Conservation (phyloP, 192 early-diverging fungal species). For the Entomortierella chlamydospora region DNA sequence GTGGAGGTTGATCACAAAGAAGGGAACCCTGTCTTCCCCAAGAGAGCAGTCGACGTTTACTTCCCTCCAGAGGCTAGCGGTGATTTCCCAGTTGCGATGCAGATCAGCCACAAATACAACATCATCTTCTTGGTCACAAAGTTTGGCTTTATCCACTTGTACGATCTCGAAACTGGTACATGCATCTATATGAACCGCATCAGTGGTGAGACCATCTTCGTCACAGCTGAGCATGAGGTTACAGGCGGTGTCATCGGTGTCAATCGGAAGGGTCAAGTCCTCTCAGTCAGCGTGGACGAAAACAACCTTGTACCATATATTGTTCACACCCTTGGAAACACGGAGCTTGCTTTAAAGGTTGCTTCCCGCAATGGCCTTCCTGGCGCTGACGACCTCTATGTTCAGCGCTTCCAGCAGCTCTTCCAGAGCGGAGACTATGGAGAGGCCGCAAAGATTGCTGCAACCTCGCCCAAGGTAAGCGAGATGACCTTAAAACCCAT, state of each 20-base stretch:
- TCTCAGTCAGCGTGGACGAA: constrained; percentile 96
- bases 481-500: not conserved
- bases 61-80: constrained; percentile 96
- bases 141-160: constrained; percentile 97
- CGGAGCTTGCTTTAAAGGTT: constrained; percentile 89
- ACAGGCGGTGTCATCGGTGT: constrained; percentile 93
- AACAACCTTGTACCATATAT: constrained; percentile 93
- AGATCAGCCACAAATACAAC: constrained; percentile 93
- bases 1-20: constrained; percentile 97
- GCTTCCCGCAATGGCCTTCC: constrained; percentile 91
- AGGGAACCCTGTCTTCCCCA: constrained; percentile 88
- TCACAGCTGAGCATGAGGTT: constrained; percentile 88
- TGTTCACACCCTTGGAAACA: constrained; percentile 82
- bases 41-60: constrained; percentile 91
- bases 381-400: constrained; percentile 94
- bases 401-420: constrained; percentile 91
- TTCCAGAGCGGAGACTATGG: constrained; percentile 79
- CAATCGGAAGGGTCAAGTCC: constrained; percentile 96
- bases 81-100: constrained; percentile 98
- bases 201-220: constrained; percentile 98
- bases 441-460: constrained; percentile 96
- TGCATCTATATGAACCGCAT: constrained; percentile 99
- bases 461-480: constrained; percentile 86
- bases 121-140: constrained; percentile 97
- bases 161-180: constrained; percentile 96